Evolutionary conservation across 345 rosid genomes (phyloP).

Genomic region (Atalantia buxifolia): DNA sequence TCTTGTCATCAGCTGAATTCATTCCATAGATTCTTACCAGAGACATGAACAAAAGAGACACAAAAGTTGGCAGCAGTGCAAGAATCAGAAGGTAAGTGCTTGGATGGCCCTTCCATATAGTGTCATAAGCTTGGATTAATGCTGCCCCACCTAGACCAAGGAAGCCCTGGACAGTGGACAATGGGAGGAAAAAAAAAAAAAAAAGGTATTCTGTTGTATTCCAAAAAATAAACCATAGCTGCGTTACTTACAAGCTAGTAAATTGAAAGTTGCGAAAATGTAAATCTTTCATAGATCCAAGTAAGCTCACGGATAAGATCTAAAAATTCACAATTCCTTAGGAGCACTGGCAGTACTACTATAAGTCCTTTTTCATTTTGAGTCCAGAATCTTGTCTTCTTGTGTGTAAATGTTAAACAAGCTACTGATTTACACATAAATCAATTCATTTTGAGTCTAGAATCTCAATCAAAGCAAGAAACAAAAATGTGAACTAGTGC

Average conservation of each 20-base stretch:
- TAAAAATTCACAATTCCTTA: neutral
- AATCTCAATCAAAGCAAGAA: neutral
- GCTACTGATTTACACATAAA: too few species aligned
- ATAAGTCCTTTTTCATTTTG: neutral
- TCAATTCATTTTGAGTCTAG: neutral
- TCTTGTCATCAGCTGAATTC: conserved; percentile 47
- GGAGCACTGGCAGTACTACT: neutral
- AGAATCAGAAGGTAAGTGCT: conserved; percentile 62
- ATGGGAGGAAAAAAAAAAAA: neutral
- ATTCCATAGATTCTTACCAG: conserved; percentile 55
- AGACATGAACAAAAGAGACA: conserved; percentile 66
- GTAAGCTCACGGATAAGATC: neutral
- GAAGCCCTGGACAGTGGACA: conserved; percentile 55
- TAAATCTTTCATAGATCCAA: neutral
- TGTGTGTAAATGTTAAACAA: too few species aligned
- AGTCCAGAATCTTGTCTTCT: neutral
- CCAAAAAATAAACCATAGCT: neutral
- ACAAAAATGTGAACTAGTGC: neutral
- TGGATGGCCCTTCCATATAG: conserved; percentile 55
- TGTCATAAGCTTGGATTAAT: conserved; percentile 62
- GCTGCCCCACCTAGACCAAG: conserved; percentile 90
- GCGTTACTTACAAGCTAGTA: neutral
- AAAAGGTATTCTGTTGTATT: neutral
- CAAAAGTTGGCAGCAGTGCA: conserved; percentile 55
- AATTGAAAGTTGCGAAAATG: neutral